These are phyloP conservation scores for Triangularia setosa DNA, from an alignment of 2,329 filamentous ascomycete species.

Conservation along the genomic window DNA sequence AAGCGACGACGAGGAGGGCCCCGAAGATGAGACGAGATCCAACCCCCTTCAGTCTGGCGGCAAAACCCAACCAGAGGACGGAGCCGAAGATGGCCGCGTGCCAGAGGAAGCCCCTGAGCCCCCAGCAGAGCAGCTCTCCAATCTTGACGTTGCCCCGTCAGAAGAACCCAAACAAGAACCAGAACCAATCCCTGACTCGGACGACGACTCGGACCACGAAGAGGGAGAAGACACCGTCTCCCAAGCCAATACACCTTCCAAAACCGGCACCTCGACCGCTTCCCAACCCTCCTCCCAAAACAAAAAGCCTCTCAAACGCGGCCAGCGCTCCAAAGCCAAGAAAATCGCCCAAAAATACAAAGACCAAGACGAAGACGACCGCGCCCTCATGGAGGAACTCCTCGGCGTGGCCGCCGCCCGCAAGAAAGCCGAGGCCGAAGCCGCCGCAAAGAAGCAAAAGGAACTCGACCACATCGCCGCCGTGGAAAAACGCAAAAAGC, in stretches of 20 bases:
- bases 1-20: slow-evolving; percentile 31
- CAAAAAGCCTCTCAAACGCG: slow-evolving; percentile 57
- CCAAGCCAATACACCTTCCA: slow-evolving; percentile 23
- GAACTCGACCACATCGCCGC: slow-evolving; percentile 70
- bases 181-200: slow-evolving; percentile 20
- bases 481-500: slow-evolving; percentile 70
- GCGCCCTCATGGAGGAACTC: slow-evolving; percentile 75
- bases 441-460: slow-evolving; percentile 60
- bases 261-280: slow-evolving; percentile 16
- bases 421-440: slow-evolving; percentile 65
- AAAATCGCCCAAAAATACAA: slow-evolving; percentile 88
- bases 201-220: slow-evolving; percentile 33
- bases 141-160: slow-evolving; percentile 18
- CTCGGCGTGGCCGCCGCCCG: slow-evolving; percentile 71
- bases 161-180: slow-evolving; percentile 19
- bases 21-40: slow-evolving; percentile 21
- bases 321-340: slow-evolving; percentile 78
- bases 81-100: slow-evolving; percentile 11
- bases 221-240: slow-evolving; percentile 27
- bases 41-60: slow-evolving; percentile 36
- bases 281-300: slow-evolving; percentile 33
- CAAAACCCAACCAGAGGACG: slow-evolving; percentile 26
- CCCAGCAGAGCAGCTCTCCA: slow-evolving; percentile 25
- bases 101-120: slow-evolving; percentile 4
- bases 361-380: slow-evolving; percentile 91